phyloP scores from a whole-genome alignment of 164 flowering plant species.

The Stephania cephalantha region DNA sequence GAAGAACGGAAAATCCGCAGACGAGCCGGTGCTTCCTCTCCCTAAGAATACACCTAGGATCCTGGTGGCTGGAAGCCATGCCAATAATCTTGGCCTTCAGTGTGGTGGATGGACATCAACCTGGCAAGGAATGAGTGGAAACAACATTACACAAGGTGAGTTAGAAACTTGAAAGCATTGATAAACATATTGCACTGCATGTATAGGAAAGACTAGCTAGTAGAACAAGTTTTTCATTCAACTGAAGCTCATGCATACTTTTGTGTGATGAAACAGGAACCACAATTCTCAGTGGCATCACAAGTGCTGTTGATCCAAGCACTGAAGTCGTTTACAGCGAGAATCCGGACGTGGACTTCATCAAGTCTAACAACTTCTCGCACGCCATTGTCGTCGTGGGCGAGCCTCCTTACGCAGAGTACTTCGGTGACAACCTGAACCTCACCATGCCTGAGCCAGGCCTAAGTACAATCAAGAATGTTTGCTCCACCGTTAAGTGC shows the following conservation, averaged over 20 bases:
- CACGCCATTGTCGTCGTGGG: constrained; percentile 17
- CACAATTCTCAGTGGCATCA: constrained; percentile 18
- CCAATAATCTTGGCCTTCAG: constrained; percentile 17
- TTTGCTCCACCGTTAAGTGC: constrained; percentile 16
- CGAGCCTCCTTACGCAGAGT: constrained; percentile 19
- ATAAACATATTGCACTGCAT: neutral
- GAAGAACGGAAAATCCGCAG: constrained; percentile 15
- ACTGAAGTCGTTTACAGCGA: constrained; percentile 13
- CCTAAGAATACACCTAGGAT: constrained; percentile 14
- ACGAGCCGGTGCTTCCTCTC: constrained; percentile 12
- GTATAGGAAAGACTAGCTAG: neutral
- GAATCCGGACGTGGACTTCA: constrained; percentile 12
- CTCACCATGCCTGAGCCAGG: constrained; percentile 15
- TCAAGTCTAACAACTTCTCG: constrained; percentile 11
- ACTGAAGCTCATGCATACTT: neutral
- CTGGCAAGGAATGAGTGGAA: constrained; percentile 20
- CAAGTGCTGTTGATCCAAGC: constrained; percentile 9
- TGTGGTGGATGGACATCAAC: constrained; percentile 21
- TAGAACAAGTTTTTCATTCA: neutral
- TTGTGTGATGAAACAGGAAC: constrained; percentile 15
- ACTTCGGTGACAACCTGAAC: constrained; percentile 13
- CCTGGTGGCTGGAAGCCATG: constrained; percentile 20
- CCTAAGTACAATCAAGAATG: constrained; percentile 7
- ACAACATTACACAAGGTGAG: constrained; percentile 16
- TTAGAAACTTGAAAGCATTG: neutral